Percentiles rank a stretch among this genome's conserved stretches.
These are phyloP conservation scores for Phytophthora hybrid DNA, from an alignment of 352 stramenopile genomes.

Conservation along the genomic window DNA sequence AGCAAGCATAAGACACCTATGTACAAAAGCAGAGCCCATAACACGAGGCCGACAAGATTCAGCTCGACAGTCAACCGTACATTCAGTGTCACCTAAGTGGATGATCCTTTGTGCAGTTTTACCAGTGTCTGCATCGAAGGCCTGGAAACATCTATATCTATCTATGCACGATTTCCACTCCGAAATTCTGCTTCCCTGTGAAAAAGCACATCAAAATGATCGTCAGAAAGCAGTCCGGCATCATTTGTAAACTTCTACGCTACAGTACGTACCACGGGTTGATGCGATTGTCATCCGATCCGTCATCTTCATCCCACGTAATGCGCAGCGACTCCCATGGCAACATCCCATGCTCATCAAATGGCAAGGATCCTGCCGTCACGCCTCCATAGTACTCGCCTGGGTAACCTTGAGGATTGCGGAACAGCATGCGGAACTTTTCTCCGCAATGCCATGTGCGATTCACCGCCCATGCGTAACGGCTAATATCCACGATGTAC, in stretches of 20 bases:
- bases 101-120: conserved; percentile 2
- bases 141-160: conserved; percentile 35
- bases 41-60: conserved; percentile 5
- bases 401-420: conserved; percentile 69
- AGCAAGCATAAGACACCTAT: no score
- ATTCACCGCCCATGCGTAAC: conserved; percentile 69
- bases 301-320: conserved; percentile 89
- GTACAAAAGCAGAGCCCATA: neutral
- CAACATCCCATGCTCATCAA: conserved; percentile 65
- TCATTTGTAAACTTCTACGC: conserved; percentile 3
- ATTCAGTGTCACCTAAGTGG: neutral
- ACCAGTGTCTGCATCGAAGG: neutral
- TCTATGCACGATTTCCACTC: conserved; percentile 35
- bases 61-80: conserved; percentile 12
- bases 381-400: conserved; percentile 79
- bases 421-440: conserved; percentile 82
- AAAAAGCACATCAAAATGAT: conserved; percentile 27
- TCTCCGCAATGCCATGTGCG: conserved; percentile 71
- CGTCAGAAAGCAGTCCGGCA: conserved; percentile 19
- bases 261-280: conserved; percentile 78
- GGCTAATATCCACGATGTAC: conserved; percentile 76
- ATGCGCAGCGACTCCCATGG: conserved; percentile 84
- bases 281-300: conserved; percentile 81
- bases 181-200: conserved; percentile 62
- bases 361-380: conserved; percentile 73